phyloP scores from a whole-genome alignment of 2,329 filamentous ascomycete species.

The Coniochaeta sp. region DNA sequence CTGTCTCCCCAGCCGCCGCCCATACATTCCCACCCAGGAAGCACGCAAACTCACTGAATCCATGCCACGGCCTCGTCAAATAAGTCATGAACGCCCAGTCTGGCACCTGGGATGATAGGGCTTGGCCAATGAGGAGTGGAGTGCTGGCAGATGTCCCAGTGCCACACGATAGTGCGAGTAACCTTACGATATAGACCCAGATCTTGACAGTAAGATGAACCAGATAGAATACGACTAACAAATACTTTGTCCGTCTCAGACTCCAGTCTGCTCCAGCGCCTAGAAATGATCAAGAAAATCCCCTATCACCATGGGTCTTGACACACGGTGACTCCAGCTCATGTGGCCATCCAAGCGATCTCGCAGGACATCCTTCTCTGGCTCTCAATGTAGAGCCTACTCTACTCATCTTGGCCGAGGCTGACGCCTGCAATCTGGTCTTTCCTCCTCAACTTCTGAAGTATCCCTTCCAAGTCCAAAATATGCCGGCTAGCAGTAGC shows the following conservation, averaged over 20 bases:
- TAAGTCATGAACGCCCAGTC: neutral
- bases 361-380: too few relatives aligned
- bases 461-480: neutral
- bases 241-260: too few relatives aligned
- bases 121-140: neutral
- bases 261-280: too few relatives aligned
- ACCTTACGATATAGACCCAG: constrained; percentile 11
- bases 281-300: too few relatives aligned
- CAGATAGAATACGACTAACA: too few relatives aligned
- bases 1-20: neutral
- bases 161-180: constrained; percentile 8
- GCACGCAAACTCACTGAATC: neutral
- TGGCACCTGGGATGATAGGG: neutral
- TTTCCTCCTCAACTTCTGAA: neutral
- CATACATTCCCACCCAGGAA: neutral
- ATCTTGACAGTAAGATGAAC: constrained; percentile 10
- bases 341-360: too few relatives aligned
- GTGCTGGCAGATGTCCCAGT: too few relatives aligned
- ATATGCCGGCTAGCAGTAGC: neutral
- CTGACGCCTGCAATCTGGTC: too few relatives aligned
- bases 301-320: too few relatives aligned
- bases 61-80: neutral
- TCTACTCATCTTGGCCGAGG: too few relatives aligned
- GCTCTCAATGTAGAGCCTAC: too few relatives aligned
- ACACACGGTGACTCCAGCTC: too few relatives aligned